Base-by-base conservation (phyloP, 176 grass and related monocot species). In the Oryza meridionalis region DNA sequence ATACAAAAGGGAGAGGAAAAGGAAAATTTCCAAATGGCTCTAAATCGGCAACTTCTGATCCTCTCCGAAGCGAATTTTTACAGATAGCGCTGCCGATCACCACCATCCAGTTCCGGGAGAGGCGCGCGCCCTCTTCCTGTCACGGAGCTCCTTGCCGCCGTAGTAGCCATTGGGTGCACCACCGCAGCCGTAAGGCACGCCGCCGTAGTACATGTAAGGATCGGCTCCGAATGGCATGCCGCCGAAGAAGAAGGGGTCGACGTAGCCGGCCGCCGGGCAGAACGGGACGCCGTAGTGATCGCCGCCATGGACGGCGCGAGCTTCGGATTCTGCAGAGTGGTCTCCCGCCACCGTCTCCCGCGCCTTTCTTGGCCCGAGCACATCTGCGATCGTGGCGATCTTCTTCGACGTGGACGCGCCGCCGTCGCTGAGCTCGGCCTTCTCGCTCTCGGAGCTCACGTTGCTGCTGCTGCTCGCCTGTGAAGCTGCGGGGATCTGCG, bases 91-190 rank as follows among this genome's bases (percentile, higher is more conserved):
- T 15, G 5, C 5, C 50, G 50, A 51, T 51, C 49, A 51, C 49
- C 49, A 51, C 15, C 14, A 51, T 51, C 14, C 15, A 15, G 49
- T 51, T 51, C 49, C 4, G 4, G 49, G 49, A 51, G 49, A 51
- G 49, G 17, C 15, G 53, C 53, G 19, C 25, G 25, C 58, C 77
- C 70, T 81, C 78, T 87, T 81, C 62, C 61, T 69, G 8, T 64
- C 46, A 9, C 44, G 16, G 16, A 7, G 45, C 4, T 72, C 77
- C 0, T 22, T 32, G 32, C 42, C 58, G 58, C 65, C 51, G 17
- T 19, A 32, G 38, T 40, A 40, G 7, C 38, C 38, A 1, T 40
- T 8, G 7, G 38, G 7, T 0, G 38, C 38, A 62, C 11, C 12
- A 16, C 58, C 70, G 7, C 25, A 67, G 0, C 80, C 51, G 80